These are phyloP conservation scores for Picochlorum sp. DNA, from an alignment of 139 green algal genomes.

Conservation along the genomic window DNA sequence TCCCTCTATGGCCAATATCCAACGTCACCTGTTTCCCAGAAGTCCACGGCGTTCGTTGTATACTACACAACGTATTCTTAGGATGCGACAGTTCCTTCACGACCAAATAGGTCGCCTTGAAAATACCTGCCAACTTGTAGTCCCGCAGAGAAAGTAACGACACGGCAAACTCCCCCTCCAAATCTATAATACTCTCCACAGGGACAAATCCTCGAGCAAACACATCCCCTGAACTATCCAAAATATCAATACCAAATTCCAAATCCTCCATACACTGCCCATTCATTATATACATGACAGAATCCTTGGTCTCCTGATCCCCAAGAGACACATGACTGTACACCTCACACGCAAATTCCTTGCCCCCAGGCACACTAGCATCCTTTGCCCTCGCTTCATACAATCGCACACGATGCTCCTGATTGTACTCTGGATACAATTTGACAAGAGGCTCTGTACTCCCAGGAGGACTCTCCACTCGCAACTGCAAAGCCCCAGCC, in stretches of 20 bases:
- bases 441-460: constrained; percentile 28
- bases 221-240: constrained; percentile 13
- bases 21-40: constrained; percentile 19
- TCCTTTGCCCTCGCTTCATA: constrained; percentile 31
- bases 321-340: background rate
- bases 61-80: constrained; percentile 28
- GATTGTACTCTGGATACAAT: constrained; percentile 9
- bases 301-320: background rate
- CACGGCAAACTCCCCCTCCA: constrained; percentile 24
- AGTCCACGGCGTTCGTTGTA: constrained; percentile 34
- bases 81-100: constrained; percentile 23
- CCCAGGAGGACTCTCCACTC: constrained; percentile 33
- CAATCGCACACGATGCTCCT: constrained; percentile 22
- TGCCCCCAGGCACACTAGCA: constrained; percentile 31
- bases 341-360: constrained; percentile 20
- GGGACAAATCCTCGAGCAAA: constrained; percentile 30
- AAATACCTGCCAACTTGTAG: constrained; percentile 22
- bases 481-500: constrained; percentile 36
- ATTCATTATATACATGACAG: constrained; percentile 39
- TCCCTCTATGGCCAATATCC: constrained; percentile 43
- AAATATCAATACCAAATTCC: constrained; percentile 10
- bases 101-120: constrained; percentile 35
- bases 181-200: background rate
- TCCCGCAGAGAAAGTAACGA: constrained; percentile 20
- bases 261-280: constrained; percentile 27